phyloP scores from a whole-genome alignment of 2,329 filamentous ascomycete genomes.

The Colletotrichum tanaceti region DNA sequence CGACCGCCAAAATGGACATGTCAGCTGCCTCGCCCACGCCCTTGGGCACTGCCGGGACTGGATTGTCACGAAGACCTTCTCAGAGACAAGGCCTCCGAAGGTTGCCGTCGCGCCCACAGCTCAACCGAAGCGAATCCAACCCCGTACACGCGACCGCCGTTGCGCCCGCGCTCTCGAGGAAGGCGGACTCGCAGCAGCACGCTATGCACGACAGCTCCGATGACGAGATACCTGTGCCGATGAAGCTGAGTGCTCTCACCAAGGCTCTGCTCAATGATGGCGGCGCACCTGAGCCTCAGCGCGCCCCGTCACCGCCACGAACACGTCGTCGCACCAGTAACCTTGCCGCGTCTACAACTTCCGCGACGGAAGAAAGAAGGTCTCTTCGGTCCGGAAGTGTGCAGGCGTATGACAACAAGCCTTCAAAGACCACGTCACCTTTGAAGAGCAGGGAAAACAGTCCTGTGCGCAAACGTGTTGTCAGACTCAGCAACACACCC shows the following conservation, averaged over 20 bases:
- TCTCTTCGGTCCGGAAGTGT: conserved; percentile 61
- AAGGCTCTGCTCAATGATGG: conserved; percentile 82
- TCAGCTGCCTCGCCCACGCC: conserved; percentile 68
- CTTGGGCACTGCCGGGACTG: conserved; percentile 58
- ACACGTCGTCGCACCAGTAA: conserved; percentile 63
- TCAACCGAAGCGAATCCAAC: conserved; percentile 61
- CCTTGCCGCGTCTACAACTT: conserved; percentile 57
- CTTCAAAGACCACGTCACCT: conserved; percentile 58
- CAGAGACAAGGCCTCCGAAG: conserved; percentile 67
- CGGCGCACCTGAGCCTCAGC: conserved; percentile 59
- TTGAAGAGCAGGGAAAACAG: conserved; percentile 61
- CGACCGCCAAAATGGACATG: conserved; percentile 51
- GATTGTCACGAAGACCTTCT: conserved; percentile 63
- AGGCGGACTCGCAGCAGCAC: conserved; percentile 58
- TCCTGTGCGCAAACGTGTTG: conserved; percentile 67
- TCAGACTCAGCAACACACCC: conserved; percentile 66
- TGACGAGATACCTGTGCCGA: conserved; percentile 90
- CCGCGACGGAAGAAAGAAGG: conserved; percentile 57
- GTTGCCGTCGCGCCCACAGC: conserved; percentile 58
- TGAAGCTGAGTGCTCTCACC: conserved; percentile 93
- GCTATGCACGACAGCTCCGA: conserved; percentile 88
- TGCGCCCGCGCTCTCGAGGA: conserved; percentile 43
- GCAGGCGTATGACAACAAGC: conserved; percentile 52
- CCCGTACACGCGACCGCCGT: conserved; percentile 47
- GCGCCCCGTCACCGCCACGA: conserved; percentile 58